Conservation (phyloP, 108 stramenopile genomes). For the Nannochloropsis granulata region DNA sequence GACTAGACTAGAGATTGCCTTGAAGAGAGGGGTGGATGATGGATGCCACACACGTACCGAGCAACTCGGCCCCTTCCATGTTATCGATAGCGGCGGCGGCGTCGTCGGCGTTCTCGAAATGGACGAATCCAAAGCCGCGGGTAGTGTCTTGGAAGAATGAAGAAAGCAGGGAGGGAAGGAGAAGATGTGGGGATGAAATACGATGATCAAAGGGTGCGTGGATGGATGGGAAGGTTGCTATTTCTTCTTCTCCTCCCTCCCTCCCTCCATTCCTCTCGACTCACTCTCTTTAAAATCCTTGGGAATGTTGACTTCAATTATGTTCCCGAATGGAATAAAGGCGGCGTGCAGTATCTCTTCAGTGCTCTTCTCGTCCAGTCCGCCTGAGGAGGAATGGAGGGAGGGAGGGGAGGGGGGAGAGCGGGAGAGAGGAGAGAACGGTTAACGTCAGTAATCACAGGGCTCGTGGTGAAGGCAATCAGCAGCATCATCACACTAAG, state of each 20-base stretch:
- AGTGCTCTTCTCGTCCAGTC: constrained; percentile 59
- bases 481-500: too few relatives aligned
- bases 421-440: background rate
- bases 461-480: too few relatives aligned
- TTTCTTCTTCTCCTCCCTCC: background rate
- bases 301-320: constrained; percentile 42
- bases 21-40: background rate
- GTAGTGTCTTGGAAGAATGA: constrained; percentile 3
- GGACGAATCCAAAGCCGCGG: constrained; percentile 81
- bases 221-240: background rate
- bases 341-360: constrained; percentile 72
- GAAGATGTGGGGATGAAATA: background rate
- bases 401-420: background rate
- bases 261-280: background rate
- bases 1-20: background rate
- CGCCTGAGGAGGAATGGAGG: constrained; percentile 41
- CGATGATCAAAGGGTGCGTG: background rate
- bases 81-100: constrained; percentile 83
- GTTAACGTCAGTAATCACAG: too few relatives aligned
- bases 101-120: constrained; percentile 64
- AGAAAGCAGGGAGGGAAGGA: background rate
- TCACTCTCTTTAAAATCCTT: constrained; percentile 54
- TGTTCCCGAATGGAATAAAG: constrained; percentile 76
- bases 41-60: background rate
- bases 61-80: constrained; percentile 54